Evolutionary conservation across 768 basidiomycete genomes (phyloP).

Genomic region (Psilocybe sp.): DNA sequence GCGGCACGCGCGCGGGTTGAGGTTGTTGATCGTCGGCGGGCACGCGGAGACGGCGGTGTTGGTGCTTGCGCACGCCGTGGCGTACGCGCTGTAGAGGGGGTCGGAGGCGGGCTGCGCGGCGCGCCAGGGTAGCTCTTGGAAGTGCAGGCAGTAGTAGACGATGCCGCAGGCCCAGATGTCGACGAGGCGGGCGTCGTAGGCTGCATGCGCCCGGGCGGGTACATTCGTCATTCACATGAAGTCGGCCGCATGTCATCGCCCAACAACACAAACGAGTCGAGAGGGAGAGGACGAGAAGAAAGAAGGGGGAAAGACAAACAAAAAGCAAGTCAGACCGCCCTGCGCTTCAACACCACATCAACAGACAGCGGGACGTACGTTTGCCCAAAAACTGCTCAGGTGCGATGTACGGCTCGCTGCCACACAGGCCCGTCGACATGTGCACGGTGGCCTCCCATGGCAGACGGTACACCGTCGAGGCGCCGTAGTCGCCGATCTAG

Average conservation of each 20-base stretch:
- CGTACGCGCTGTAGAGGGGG: slow-evolving; percentile 77
- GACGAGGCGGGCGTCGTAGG: slow-evolving; percentile 95
- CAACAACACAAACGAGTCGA: slow-evolving; percentile 15
- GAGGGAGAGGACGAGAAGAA: slow-evolving; percentile 10
- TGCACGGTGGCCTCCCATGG: slow-evolving; percentile 98
- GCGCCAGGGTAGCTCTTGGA: slow-evolving; percentile 97
- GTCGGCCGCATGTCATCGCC: too few relatives aligned
- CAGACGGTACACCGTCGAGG: slow-evolving; percentile 97
- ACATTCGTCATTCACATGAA: too few relatives aligned
- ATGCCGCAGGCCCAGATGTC: slow-evolving; percentile 98
- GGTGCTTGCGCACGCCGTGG: slow-evolving; percentile 48
- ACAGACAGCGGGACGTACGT: slow-evolving; percentile 65
- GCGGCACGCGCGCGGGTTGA: slow-evolving; percentile 83
- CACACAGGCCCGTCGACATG: slow-evolving; percentile 95
- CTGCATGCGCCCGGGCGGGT: slow-evolving; percentile 38
- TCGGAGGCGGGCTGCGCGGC: slow-evolving; percentile 80
- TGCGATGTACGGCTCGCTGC: slow-evolving; percentile 98
- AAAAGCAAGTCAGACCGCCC: slow-evolving; percentile 26
- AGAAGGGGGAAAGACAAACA: slow-evolving; percentile 25
- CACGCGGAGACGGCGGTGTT: slow-evolving; percentile 43
- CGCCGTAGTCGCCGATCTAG: slow-evolving; percentile 97
- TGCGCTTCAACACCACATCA: slow-evolving; percentile 20
- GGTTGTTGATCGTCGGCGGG: slow-evolving; percentile 79
- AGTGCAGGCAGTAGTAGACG: slow-evolving; percentile 98
- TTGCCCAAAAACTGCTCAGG: slow-evolving; percentile 96